Base-by-base conservation (phyloP, 2,329 filamentous ascomycete genomes). In the Pseudovirgaria hyperparasitica region DNA sequence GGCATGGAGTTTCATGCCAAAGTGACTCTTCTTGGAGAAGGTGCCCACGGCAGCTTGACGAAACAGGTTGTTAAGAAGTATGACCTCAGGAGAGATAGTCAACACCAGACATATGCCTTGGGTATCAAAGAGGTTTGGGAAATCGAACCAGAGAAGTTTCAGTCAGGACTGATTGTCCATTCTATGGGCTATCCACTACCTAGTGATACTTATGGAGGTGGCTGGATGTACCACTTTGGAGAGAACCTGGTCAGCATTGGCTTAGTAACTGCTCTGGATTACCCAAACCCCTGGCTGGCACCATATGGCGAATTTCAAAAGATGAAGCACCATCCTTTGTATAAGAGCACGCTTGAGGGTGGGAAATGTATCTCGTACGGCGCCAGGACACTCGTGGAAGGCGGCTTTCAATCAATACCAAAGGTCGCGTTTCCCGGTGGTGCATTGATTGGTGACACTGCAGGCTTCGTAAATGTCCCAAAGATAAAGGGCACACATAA, bases 191-290 rank as follows among this genome's bases (percentile, higher is more conserved):
- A 92, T 47, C 90, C 90, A 12, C 60, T 98, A 23, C 72, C 84
- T 10, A 72, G 67, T 42, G 79, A 96, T 49, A 90, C 86, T 6
- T 98, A 98, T 50, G 90, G 90, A 40, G 90, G 90, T 39, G 85
- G 82, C n/a, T 98, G 85, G 76, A 86, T 98, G 82, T 98, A 98
- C 50, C 90, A 98, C 56, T 98, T 96, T 55, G 90, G 86, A 19
- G 87, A 98, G 43, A 98, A 96, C 56, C 70, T 96, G 43, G 87
- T 98, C 33, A 85, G 76, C 40, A 67, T 98, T 30, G 90, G 90
- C 14, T 65, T 96, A 11, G 90, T 98, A 8, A 81, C 92, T 19
- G 86, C 86, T 14, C 68, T 98, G 28, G 90, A 98, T 62, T 98
- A 98, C 54, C 68, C 82, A 22, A 98, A 98, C 57, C 90, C 90